Evolutionary conservation across 208 protist genomes (phyloP), one percentile per base, ranked within the genome.

Genomic region (Eutreptiella sp.): DNA sequence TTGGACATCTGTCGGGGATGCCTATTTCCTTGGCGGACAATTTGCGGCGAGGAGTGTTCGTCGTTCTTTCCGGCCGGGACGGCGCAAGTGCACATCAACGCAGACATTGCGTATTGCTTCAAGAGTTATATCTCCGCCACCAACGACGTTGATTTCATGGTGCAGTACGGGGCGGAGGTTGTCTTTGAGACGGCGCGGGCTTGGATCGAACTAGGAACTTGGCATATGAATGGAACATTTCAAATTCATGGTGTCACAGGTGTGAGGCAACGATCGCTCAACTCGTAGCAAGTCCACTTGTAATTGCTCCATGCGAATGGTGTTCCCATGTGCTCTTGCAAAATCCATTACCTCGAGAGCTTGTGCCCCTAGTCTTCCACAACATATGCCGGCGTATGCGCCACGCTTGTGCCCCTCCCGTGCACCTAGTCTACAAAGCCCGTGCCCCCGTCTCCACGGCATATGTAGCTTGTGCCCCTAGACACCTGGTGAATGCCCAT

Each of bases 201-300:
- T 34, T 89, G 75, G 76, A 61, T 90, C 32, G 79, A 85, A 46
- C 90, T 83, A 81, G 87, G 87, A 23, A 78, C 75, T 23, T 92
- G 80, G 80, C 73, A 79, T 34, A 77, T n/a, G n/a, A n/a, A 83
- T 35, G 86, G 82, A 7, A 36, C 66, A 38, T 90, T 89, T 42
- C 83, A 90, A 57, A 54, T 92, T 35, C 80, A 84, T 31, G 85
- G 62, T 46, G 84, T 92, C 16, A 79, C 81, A 0, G n/a, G n/a
- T n/a, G n/a, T n/a, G n/a, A n/a, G n/a, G n/a, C n/a, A n/a, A n/a
- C n/a, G n/a, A n/a, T n/a, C n/a, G n/a, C n/a, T n/a, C n/a, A n/a
- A n/a, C n/a, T n/a, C n/a, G n/a, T n/a, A n/a, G n/a, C n/a, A n/a
- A n/a, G n/a, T n/a, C n/a, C n/a, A n/a, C n/a, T n/a, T n/a, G n/a